A percentile compares a stretch with the other conserved stretches of the same genome.
Evolutionary conservation across 352 stramenopile genomes (phyloP).

Genomic region (Globisporangium ultimum): DNA sequence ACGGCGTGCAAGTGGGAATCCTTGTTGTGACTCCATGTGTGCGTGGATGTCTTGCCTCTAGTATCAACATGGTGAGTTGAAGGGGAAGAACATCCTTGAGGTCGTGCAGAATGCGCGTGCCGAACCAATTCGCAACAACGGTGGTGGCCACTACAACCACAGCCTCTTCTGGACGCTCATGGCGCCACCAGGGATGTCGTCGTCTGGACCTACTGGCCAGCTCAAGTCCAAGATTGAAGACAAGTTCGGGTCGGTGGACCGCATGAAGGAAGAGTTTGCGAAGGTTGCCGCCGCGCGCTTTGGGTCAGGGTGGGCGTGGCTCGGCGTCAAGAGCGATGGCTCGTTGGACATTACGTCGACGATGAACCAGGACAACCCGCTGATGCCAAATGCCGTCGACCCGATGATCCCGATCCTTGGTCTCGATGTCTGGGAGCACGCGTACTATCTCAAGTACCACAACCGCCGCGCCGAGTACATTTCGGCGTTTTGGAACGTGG

Average conservation of each 20-base stretch:
- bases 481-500: slow-evolving; percentile 97
- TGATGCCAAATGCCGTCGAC: slow-evolving; percentile 76
- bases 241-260: slow-evolving; percentile 89
- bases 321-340: slow-evolving; percentile 83
- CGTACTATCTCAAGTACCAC: slow-evolving; percentile 97
- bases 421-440: slow-evolving; percentile 95
- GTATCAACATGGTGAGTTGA: slow-evolving; percentile 63
- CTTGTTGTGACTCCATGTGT: background rate
- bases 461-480: slow-evolving; percentile 96
- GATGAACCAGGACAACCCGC: slow-evolving; percentile 93
- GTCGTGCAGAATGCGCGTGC: slow-evolving; percentile 71
- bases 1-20: too few species aligned
- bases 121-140: slow-evolving; percentile 80
- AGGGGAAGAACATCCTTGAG: slow-evolving; percentile 82
- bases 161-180: slow-evolving; percentile 94
- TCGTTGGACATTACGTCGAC: slow-evolving; percentile 95
- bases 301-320: slow-evolving; percentile 89
- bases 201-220: slow-evolving; percentile 68
- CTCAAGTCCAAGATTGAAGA: slow-evolving; percentile 83
- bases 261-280: slow-evolving; percentile 90
- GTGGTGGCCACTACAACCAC: slow-evolving; percentile 84
- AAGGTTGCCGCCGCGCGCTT: slow-evolving; percentile 82
- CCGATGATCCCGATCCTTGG: slow-evolving; percentile 93
- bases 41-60: slow-evolving; percentile 14
- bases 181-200: slow-evolving; percentile 65